Evolutionary conservation across 371 early-diverging fungal genomes (phyloP), one percentile per base, ranked within the genome.

Genomic region (Haplosporangium sp.): DNA sequence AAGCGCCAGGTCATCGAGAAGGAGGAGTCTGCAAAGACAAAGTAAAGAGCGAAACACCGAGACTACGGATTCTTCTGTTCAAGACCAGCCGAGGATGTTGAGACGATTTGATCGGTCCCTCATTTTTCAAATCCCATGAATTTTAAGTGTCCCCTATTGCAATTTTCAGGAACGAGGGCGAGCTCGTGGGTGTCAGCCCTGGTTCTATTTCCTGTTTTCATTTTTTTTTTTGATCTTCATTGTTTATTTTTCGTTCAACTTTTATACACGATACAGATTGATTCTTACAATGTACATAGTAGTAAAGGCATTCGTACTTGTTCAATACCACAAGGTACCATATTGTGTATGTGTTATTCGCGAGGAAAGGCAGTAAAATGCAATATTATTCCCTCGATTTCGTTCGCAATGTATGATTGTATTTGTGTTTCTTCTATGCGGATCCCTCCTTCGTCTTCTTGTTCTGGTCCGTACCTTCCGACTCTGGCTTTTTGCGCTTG

Each of bases 1-100:
- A 81, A 74, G 65, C 71, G 72, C 54, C 75, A 74, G 59, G 81
- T 72, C 62, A 69, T 72, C 48, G 29, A 14, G 47, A 56, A 64
- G 43, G 63, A 65, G 63, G 63, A 55, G 46, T 37, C 1, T 37
- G 72, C 57, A 64, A 76, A 70, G 63, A 55, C 58, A 29, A 54
- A 67, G 47, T 55, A 74, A 62, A 46, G 16, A 48, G 14, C 14
- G 21, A 65, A 52, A 42, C 41, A 55, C 16, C 13, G 7, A 23
- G 11, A 65, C 57, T 51, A 20, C 12, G 40, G 41, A 40, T 50
- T 10, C 20, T 10, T 18, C 5, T 16, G 50, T 6, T 18, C 50
- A 50, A n/a, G 50, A 50, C 20, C 18, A 50, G 5, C 46, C 3
- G 46, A 12, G 10, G n/a, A n/a, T 46, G 50, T 9, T 16, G 20